Evolutionary conservation across 768 basidiomycete genomes (phyloP), one percentile per base, ranked within the genome.

Genomic region (Psilocybe sp.): DNA sequence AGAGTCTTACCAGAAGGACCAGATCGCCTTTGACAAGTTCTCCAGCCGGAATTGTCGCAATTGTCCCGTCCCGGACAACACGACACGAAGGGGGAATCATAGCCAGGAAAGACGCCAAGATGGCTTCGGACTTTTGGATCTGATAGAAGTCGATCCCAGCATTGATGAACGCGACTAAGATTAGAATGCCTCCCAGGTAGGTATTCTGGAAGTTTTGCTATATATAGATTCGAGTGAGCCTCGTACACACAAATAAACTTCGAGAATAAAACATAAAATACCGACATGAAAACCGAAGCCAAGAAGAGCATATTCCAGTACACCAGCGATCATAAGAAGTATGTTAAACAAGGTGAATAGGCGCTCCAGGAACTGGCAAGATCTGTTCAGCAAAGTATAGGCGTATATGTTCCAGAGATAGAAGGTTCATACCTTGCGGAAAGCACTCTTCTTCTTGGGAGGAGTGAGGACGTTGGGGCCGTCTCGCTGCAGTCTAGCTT

Each of bases 61-160:
- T 75, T 2, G 75, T 69, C 0, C 78, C 77, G 50, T 81, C 80
- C 38, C 85, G 79, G 45, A 87, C 68, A 20, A 82, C 82, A 37
- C 76, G 81, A 59, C 82, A 85, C 7, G 81, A 73, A 0, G 85
- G 85, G 13, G 85, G 85, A 44, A 87, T 87, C 82, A 87, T 81
- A 9, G 85, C 85, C 32, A 87, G 69, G 69, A 87, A 87, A 2
- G 81, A 83, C 4, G 84, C 84, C 4, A 87, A 71, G 56, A 87
- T 87, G 35, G 83, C 82, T 60, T 85, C 85, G 8, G 84, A 84
- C 59, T 85, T 87, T 66, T 87, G 85, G 28, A 85, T 75, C 69
- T 87, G 85, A 62, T 78, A 78, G 62, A 82, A 87, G 62, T 87
- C 85, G 61, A 87, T 84, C 54, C 77, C 77, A 5, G 83, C 85